Conservation (phyloP, 2,329 filamentous ascomycete genomes). For the Trichoderma guizhouense region DNA sequence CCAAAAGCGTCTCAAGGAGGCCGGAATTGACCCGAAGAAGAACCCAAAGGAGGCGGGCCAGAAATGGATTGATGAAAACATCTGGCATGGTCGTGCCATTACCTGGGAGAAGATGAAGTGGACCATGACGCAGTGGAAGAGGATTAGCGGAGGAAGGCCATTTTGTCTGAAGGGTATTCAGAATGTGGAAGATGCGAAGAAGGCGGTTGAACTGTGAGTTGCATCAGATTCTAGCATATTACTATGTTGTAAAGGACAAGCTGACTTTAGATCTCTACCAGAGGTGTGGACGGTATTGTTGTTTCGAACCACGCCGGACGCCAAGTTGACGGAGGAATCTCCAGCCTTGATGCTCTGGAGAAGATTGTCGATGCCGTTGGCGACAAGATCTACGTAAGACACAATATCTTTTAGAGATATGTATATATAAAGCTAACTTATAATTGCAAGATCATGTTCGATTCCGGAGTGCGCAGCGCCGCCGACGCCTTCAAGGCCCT, state of each 20-base stretch:
- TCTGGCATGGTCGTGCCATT: slow-evolving; percentile 62
- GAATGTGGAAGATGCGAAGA: slow-evolving; percentile 54
- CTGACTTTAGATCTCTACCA: background rate
- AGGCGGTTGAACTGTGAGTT: slow-evolving; percentile 44
- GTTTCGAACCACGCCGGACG: slow-evolving; percentile 61
- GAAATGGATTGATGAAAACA: slow-evolving; percentile 56
- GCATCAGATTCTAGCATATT: background rate
- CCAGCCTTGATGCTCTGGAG: slow-evolving; percentile 50
- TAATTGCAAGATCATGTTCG: slow-evolving; percentile 33
- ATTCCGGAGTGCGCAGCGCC: slow-evolving; percentile 54
- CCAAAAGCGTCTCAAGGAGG: slow-evolving; percentile 47
- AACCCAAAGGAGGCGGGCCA: slow-evolving; percentile 51
- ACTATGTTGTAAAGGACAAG: background rate
- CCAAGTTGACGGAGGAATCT: slow-evolving; percentile 44
- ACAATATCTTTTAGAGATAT: no score
- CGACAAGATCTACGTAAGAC: slow-evolving; percentile 14
- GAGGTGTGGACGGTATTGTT: slow-evolving; percentile 46
- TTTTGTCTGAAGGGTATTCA: slow-evolving; percentile 64
- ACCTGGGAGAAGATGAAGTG: slow-evolving; percentile 63
- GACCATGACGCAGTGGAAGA: slow-evolving; percentile 58
- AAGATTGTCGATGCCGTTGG: slow-evolving; percentile 41
- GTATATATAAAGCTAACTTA: background rate
- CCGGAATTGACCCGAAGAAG: slow-evolving; percentile 45
- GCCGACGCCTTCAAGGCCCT: slow-evolving; percentile 59
- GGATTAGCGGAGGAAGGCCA: slow-evolving; percentile 54